Evolutionary conservation across 148 eudicot species (phyloP).

Genomic region (Selenicereus undatus): DNA sequence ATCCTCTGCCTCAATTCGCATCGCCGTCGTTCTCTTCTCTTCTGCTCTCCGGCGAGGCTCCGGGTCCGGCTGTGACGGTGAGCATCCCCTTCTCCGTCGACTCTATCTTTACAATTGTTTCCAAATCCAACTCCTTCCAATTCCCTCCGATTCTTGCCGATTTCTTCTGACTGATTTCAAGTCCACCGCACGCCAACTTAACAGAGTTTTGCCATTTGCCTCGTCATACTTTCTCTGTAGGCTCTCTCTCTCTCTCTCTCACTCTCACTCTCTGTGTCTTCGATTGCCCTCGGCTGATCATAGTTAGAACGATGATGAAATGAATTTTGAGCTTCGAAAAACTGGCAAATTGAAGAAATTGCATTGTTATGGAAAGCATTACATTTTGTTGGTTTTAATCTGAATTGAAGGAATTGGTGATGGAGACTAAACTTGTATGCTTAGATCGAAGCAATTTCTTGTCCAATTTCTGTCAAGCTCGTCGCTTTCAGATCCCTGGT

Average conservation of each 20-base stretch:
- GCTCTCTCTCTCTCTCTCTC: not conserved
- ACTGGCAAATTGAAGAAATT: not conserved
- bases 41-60: no score
- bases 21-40: no score
- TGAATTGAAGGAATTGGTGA: conserved; percentile 30
- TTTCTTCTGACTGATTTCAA: no score
- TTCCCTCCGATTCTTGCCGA: no score
- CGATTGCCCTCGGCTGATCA: no score
- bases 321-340: not conserved
- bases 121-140: no score
- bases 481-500: not conserved
- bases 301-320: no score
- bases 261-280: not conserved
- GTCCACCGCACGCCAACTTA: not conserved
- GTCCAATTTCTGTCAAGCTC: not conserved
- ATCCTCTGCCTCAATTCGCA: no score
- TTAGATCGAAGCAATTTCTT: conserved; percentile 22
- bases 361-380: not conserved
- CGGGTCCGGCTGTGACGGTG: no score
- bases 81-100: no score
- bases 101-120: no score
- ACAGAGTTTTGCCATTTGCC: not conserved
- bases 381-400: not conserved
- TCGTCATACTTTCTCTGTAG: not conserved
- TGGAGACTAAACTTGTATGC: conserved; percentile 31